phyloP scores from a whole-genome alignment of 805 yeast species.

The Dipodascus albidus region DNA sequence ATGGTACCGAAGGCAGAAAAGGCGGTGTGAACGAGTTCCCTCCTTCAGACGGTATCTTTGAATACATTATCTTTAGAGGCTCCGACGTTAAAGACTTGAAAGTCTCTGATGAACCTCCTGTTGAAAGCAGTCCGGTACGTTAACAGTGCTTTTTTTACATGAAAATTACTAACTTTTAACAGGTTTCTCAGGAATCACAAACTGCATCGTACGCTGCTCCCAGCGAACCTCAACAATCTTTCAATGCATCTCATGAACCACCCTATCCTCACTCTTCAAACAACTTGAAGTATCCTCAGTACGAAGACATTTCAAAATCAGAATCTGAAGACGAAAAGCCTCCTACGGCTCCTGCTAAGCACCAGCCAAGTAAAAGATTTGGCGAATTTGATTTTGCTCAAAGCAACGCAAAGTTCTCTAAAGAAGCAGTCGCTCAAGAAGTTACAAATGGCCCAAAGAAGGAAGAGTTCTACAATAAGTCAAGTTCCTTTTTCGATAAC shows the following conservation, averaged over 20 bases:
- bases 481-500: conserved; percentile 80
- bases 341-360: conserved; percentile 14
- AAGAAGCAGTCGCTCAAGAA: conserved; percentile 32
- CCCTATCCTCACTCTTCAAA: not conserved
- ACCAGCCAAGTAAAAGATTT: no score
- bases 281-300: not conserved
- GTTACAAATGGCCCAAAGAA: conserved; percentile 21
- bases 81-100: conserved; percentile 83
- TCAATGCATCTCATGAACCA: not conserved
- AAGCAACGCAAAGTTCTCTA: conserved; percentile 58
- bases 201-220: no score
- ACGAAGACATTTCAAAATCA: conserved; percentile 3
- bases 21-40: conserved; percentile 57
- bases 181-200: no score
- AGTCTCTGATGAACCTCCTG: conserved; percentile 64
- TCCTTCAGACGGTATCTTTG: conserved; percentile 58
- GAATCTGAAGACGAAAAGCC: conserved; percentile 5
- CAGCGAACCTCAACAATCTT: conserved; percentile 3
- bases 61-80: conserved; percentile 77
- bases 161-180: no score
- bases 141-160: no score
- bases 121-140: no score
- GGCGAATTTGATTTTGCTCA: conserved; percentile 67
- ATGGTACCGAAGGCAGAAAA: conserved; percentile 88
- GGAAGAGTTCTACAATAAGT: conserved; percentile 48